Percentiles rank a stretch among this genome's conserved stretches.
These are phyloP conservation scores for Penicillium capsulatum DNA, from an alignment of 2,329 filamentous ascomycete genomes.

Conservation along the genomic window DNA sequence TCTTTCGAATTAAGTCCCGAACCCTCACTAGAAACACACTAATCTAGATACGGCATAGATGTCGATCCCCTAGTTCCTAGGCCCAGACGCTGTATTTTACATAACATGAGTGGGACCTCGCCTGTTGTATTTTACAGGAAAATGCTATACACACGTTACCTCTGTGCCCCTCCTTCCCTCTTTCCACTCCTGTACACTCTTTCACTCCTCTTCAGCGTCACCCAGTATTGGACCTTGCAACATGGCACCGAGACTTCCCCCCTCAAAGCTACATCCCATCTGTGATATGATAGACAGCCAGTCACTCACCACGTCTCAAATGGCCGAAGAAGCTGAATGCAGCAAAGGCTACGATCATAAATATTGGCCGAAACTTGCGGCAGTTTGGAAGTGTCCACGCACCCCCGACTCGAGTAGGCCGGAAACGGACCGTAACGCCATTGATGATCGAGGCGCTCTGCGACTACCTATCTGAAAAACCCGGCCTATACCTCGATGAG, in stretches of 20 bases:
- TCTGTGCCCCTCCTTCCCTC: background rate
- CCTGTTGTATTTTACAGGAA: background rate
- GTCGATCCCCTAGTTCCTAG: background rate
- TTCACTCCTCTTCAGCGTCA: background rate
- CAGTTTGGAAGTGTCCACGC: too few species aligned
- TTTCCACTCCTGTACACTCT: background rate
- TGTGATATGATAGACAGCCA: constrained; percentile 8
- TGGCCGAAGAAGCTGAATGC: constrained; percentile 11
- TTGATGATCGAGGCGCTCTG: constrained; percentile 24
- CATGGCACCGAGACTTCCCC: constrained; percentile 5
- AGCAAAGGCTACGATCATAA: constrained; percentile 6
- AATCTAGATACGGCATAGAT: background rate
- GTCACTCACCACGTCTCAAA: constrained; percentile 8
- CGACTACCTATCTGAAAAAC: constrained; percentile 29
- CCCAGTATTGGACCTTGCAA: background rate
- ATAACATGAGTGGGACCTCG: background rate
- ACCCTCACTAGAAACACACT: background rate
- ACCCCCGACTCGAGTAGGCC: too few species aligned
- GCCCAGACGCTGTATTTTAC: background rate
- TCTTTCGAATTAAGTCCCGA: background rate
- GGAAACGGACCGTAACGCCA: constrained; percentile 7
- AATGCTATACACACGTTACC: background rate
- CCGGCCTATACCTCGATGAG: constrained; percentile 28
- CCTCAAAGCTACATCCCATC: constrained; percentile 6
- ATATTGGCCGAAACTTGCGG: constrained; percentile 7